phyloP scores from a whole-genome alignment of 768 basidiomycete genomes.

The Hypsizygus marmoreus region DNA sequence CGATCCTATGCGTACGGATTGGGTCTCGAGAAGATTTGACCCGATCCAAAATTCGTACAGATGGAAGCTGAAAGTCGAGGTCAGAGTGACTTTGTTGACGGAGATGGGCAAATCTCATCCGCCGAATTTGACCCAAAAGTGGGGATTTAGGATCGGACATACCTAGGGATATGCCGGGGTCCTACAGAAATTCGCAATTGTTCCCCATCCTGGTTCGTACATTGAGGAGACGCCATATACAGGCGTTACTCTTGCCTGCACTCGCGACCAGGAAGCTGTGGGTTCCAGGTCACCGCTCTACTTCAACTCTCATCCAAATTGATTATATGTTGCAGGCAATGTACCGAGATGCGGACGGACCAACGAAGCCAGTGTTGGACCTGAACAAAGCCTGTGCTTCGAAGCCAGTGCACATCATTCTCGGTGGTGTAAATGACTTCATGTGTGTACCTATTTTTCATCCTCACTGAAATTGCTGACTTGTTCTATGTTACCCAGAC shows the following conservation, averaged over 20 bases:
- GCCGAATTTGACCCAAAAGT: too few species aligned
- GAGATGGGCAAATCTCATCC: too few species aligned
- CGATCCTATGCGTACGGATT: too few species aligned
- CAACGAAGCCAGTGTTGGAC: slow-evolving; percentile 51
- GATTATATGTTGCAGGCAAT: slow-evolving; percentile 44
- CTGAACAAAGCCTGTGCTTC: slow-evolving; percentile 40
- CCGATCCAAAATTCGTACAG: too few species aligned
- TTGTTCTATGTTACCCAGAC: slow-evolving; percentile 18
- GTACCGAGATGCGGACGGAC: slow-evolving; percentile 61
- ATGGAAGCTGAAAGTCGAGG: too few species aligned
- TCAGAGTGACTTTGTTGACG: too few species aligned
- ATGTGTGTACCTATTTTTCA: slow-evolving; percentile 38
- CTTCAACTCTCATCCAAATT: slow-evolving; percentile 1
- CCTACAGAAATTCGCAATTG: slow-evolving; percentile 8
- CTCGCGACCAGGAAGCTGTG: slow-evolving; percentile 64
- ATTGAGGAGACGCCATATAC: slow-evolving; percentile 32
- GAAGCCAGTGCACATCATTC: slow-evolving; percentile 54
- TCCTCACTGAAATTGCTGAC: not conserved
- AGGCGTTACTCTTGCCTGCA: slow-evolving; percentile 56
- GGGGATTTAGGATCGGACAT: slow-evolving; percentile 6
- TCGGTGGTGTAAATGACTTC: slow-evolving; percentile 53
- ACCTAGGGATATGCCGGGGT: not conserved
- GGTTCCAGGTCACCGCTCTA: slow-evolving; percentile 19
- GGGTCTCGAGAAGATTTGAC: too few species aligned
- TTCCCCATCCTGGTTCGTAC: slow-evolving; percentile 25